Conservation (phyloP, 2,329 filamentous ascomycete genomes). For the Penicillium sp. region DNA sequence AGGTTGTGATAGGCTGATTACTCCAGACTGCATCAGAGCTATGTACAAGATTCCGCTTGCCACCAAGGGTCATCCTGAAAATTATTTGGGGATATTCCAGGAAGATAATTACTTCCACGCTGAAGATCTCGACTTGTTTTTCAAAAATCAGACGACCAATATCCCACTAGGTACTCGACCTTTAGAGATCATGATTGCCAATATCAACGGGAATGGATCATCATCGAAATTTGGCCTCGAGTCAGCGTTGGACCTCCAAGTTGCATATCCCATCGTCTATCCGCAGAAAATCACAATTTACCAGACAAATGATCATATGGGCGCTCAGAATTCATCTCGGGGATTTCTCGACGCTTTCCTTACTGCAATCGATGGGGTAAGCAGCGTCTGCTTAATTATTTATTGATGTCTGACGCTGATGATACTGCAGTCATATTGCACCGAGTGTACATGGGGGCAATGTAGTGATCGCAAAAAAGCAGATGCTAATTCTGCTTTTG, state of each 20-base stretch:
- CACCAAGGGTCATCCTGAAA: not conserved
- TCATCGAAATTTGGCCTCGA: conserved; percentile 2
- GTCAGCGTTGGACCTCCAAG: conserved; percentile 5
- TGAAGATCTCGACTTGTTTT: conserved; percentile 5
- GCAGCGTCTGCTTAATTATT: not conserved
- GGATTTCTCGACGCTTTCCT: not conserved
- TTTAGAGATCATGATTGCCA: not conserved
- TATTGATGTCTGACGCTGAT: not conserved
- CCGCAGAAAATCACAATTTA: not conserved
- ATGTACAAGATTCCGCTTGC: conserved; percentile 2
- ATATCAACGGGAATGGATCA: not conserved
- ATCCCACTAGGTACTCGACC: not conserved
- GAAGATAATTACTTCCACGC: conserved; percentile 4
- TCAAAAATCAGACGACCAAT: not conserved
- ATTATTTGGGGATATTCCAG: conserved; percentile 1
- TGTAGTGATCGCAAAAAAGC: not conserved
- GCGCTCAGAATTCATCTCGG: not conserved
- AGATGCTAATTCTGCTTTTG: not conserved
- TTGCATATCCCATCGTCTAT: not conserved
- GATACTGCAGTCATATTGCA: conserved; percentile 1
- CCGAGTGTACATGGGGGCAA: not conserved
- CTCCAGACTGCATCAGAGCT: not conserved
- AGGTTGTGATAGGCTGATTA: not conserved
- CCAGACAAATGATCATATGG: not conserved
- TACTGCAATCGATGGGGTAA: conserved; percentile 4